These are phyloP conservation scores for Lathyrus aphaca DNA, from an alignment of 306 rosid genomes.

Conservation along the genomic window DNA sequence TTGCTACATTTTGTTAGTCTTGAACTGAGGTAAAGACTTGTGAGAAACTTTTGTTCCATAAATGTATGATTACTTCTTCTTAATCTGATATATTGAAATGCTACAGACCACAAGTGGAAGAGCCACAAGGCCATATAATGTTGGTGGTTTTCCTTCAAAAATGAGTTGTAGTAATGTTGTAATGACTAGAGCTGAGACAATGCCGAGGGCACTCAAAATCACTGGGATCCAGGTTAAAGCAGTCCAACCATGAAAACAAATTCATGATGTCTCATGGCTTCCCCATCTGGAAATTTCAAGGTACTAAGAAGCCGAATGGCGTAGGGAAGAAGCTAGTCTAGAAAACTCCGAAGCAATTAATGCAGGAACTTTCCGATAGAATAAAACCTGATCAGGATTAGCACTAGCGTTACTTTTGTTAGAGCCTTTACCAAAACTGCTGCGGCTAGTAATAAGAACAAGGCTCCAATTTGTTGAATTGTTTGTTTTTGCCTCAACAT, in stretches of 20 bases:
- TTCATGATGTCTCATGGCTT: constrained; percentile 71
- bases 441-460: constrained; percentile 78
- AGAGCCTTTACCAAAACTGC: constrained; percentile 98
- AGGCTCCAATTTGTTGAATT: constrained; percentile 88
- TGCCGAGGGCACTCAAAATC: constrained; percentile 78
- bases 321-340: constrained; percentile 89
- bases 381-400: constrained; percentile 68
- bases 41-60: too few species aligned
- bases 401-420: constrained; percentile 58
- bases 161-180: constrained; percentile 90
- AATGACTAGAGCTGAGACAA: constrained; percentile 87
- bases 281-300: constrained; percentile 89
- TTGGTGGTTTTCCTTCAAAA: constrained; percentile 94
- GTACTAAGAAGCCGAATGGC: constrained; percentile 74
- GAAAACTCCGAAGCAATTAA: constrained; percentile 90
- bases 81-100: too few species aligned
- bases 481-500: constrained; percentile 95
- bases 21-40: too few species aligned
- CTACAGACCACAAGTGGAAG: constrained; percentile 85
- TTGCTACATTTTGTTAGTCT: too few species aligned
- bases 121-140: constrained; percentile 77
- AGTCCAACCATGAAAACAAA: constrained; percentile 84
- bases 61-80: too few species aligned
- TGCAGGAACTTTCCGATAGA: constrained; percentile 86
- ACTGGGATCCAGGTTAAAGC: constrained; percentile 80